phyloP scores from a whole-genome alignment of 1,284 basidiomycete genomes.

The Austroboletus sp. region DNA sequence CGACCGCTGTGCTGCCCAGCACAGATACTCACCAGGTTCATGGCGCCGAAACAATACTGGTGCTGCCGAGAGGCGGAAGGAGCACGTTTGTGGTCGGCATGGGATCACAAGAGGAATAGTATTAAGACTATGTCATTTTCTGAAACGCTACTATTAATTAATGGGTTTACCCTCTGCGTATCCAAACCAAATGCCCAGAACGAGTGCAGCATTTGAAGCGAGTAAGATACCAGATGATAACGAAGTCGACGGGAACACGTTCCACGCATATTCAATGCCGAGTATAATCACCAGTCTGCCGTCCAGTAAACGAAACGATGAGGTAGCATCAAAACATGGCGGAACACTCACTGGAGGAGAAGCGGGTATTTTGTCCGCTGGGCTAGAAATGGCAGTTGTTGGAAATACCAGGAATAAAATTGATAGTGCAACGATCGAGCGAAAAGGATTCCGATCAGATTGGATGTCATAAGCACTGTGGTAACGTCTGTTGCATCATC shows the following conservation, averaged over 20 bases:
- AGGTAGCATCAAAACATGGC: not conserved
- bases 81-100: conserved; percentile 73
- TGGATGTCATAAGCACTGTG: conserved; percentile 82
- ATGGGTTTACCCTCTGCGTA: conserved; percentile 36
- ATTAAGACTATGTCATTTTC: not conserved
- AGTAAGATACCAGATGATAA: conserved; percentile 64
- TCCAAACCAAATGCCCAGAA: conserved; percentile 62
- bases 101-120: conserved; percentile 37
- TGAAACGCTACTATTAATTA: not conserved
- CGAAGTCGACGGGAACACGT: conserved; percentile 75
- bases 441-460: conserved; percentile 86
- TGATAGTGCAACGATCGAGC: conserved; percentile 97
- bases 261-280: conserved; percentile 81
- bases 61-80: conserved; percentile 70
- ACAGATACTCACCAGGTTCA: conserved; percentile 70
- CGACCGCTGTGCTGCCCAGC: conserved; percentile 53
- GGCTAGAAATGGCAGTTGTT: conserved; percentile 81
- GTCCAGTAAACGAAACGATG: not conserved
- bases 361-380: conserved; percentile 68
- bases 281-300: conserved; percentile 56
- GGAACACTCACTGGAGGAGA: conserved; percentile 50
- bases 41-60: conserved; percentile 66
- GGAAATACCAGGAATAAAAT: conserved; percentile 97
- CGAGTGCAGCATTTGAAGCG: conserved; percentile 49
- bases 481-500: conserved; percentile 55